Evolutionary conservation across 1,139 yeast genomes (phyloP).

Genomic region (Blastobotrys raffinosifermentans): DNA sequence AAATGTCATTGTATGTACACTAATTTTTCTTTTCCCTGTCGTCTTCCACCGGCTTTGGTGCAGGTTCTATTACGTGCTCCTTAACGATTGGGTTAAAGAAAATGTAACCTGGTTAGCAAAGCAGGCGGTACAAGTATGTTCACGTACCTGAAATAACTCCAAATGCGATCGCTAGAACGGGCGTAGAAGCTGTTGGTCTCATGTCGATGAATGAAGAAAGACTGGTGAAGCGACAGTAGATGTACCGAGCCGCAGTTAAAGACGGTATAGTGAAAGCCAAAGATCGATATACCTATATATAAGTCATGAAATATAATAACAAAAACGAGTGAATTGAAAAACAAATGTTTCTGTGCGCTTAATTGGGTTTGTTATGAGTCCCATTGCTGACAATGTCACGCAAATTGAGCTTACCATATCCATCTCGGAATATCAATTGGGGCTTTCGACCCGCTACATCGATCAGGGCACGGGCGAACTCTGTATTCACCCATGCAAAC

Average conservation of each 20-base stretch:
- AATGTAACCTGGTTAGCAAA: constrained; percentile 42
- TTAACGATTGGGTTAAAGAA: constrained; percentile 71
- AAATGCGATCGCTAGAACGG: constrained; percentile 11
- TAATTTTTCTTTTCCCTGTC: constrained; percentile 7
- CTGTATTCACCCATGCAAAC: constrained; percentile 95
- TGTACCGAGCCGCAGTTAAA: too few relatives aligned
- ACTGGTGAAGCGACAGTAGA: too few relatives aligned
- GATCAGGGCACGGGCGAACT: constrained; percentile 76
- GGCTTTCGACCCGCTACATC: constrained; percentile 73
- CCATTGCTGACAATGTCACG: constrained; percentile 2
- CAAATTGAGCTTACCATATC: constrained; percentile 4
- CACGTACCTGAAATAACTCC: constrained; percentile 17
- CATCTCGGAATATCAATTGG: constrained; percentile 51
- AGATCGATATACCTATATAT: too few relatives aligned
- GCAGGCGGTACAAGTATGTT: constrained; percentile 10
- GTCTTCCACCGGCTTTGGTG: constrained; percentile 14
- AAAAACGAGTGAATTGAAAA: too few relatives aligned
- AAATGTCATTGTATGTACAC: constrained; percentile 1
- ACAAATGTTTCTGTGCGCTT: too few relatives aligned
- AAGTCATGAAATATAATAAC: too few relatives aligned
- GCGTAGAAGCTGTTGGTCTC: constrained; percentile 6
- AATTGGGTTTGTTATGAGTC: background rate
- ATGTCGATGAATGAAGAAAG: too few relatives aligned
- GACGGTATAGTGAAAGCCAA: too few relatives aligned
- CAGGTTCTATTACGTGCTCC: constrained; percentile 41